Conservation (phyloP, 768 basidiomycete species). For the Russula compacta region DNA sequence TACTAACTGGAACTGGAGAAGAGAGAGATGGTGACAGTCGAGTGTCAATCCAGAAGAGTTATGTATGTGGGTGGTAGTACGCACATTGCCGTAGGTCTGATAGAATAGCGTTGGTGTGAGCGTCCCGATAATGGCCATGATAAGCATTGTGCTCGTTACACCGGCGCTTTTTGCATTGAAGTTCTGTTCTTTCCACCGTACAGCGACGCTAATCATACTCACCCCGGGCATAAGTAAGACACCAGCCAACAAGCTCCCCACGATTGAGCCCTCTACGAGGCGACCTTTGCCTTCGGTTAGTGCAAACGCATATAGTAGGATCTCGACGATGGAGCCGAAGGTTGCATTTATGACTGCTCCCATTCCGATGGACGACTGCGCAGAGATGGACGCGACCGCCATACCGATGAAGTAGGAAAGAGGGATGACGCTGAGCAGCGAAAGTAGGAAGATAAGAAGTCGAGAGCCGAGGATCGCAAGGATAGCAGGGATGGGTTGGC, state of each 20-base stretch:
- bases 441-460: constrained; percentile 72
- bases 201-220: constrained; percentile 88
- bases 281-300: constrained; percentile 86
- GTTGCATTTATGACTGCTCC: constrained; percentile 99
- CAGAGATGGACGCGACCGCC: constrained; percentile 99
- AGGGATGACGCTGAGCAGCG: constrained; percentile 88
- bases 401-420: constrained; percentile 99
- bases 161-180: constrained; percentile 99
- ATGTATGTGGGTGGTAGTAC: constrained; percentile 26
- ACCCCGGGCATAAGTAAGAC: constrained; percentile 95
- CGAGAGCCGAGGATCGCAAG: constrained; percentile 64
- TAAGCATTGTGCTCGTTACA: constrained; percentile 98
- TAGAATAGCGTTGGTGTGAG: constrained; percentile 95
- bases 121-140: constrained; percentile 98
- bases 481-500: constrained; percentile 51
- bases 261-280: constrained; percentile 93
- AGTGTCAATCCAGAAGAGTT: constrained; percentile 7
- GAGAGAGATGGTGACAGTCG: not conserved
- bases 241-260: constrained; percentile 90
- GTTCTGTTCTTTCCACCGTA: constrained; percentile 87
- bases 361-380: constrained; percentile 97
- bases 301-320: constrained; percentile 86
- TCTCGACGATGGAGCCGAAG: constrained; percentile 97
- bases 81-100: constrained; percentile 92
- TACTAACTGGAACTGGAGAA: constrained; percentile 68